phyloP scores from a whole-genome alignment of 2,329 filamentous ascomycete species.

The Colletotrichum phormii region DNA sequence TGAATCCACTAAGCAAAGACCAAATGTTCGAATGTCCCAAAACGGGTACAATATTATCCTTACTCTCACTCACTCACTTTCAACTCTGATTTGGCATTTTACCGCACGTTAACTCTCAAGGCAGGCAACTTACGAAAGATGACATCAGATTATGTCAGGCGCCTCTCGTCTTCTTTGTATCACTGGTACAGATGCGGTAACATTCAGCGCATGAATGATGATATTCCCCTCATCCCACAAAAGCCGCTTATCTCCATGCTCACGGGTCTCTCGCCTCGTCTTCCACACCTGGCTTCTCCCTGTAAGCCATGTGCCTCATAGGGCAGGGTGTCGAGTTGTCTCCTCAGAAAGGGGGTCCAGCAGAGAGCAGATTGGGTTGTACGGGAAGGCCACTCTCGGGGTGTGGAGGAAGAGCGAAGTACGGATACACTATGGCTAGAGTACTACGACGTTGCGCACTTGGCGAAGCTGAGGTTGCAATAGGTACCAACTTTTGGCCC shows the following conservation, averaged over 20 bases:
- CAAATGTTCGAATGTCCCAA: neutral
- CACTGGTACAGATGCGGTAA: neutral
- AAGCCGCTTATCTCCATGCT: constrained; percentile 22
- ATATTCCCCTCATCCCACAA: neutral
- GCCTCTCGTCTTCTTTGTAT: constrained; percentile 1
- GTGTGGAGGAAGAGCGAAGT: constrained; percentile 2
- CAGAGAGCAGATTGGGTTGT: neutral
- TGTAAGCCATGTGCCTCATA: constrained; percentile 30
- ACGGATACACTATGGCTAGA: neutral
- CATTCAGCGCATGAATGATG: neutral
- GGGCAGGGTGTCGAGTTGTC: constrained; percentile 15
- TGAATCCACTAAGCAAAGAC: neutral
- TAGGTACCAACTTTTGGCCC: constrained; percentile 23
- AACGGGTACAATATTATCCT: constrained; percentile 1
- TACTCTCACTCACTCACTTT: neutral
- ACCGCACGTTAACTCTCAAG: neutral
- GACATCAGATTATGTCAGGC: constrained; percentile 19
- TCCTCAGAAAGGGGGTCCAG: neutral
- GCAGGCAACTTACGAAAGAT: constrained; percentile 17
- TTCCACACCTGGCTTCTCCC: constrained; percentile 5
- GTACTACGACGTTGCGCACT: neutral
- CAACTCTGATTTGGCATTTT: neutral
- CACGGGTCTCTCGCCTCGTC: neutral
- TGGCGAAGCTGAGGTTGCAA: constrained; percentile 11
- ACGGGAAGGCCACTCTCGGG: neutral